phyloP scores from a whole-genome alignment of 2,329 filamentous ascomycete species.

The Fusarium mundagurra region DNA sequence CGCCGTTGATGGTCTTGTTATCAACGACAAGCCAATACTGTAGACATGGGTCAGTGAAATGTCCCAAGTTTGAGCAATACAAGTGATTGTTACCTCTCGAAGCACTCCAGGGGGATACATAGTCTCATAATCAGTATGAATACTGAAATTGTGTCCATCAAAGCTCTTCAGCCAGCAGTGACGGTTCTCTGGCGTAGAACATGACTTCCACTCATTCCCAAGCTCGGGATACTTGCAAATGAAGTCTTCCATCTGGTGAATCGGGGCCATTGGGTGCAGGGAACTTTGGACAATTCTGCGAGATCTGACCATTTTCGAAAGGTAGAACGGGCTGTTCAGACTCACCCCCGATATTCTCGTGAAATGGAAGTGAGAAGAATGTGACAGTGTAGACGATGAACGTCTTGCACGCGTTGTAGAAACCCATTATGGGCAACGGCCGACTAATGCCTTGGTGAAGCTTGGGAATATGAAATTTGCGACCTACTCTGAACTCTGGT shows the following conservation, averaged over 20 bases:
- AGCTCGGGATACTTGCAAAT: conserved; percentile 2
- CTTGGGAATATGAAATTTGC: neutral
- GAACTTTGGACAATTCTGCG: neutral
- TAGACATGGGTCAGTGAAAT: neutral
- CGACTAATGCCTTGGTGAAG: neutral
- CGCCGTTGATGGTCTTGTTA: conserved; percentile 3
- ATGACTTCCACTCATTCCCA: conserved; percentile 1
- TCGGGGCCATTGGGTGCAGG: conserved; percentile 7
- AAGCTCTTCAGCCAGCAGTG: conserved; percentile 6
- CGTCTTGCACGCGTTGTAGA: neutral
- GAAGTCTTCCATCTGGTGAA: neutral
- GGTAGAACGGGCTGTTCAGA: neutral
- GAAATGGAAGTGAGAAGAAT: neutral
- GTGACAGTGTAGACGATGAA: neutral
- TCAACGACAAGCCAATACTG: neutral
- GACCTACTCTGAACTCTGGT: neutral
- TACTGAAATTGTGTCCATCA: neutral
- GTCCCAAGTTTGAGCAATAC: no score
- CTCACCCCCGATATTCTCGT: neutral
- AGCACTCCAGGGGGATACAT: neutral
- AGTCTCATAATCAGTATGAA: conserved; percentile 8
- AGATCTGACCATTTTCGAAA: neutral
- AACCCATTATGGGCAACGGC: neutral
- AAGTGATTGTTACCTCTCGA: neutral
- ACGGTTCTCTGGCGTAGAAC: neutral